Base-by-base conservation (phyloP, 2,329 filamentous ascomycete species). In the Clonostachys rosea region DNA sequence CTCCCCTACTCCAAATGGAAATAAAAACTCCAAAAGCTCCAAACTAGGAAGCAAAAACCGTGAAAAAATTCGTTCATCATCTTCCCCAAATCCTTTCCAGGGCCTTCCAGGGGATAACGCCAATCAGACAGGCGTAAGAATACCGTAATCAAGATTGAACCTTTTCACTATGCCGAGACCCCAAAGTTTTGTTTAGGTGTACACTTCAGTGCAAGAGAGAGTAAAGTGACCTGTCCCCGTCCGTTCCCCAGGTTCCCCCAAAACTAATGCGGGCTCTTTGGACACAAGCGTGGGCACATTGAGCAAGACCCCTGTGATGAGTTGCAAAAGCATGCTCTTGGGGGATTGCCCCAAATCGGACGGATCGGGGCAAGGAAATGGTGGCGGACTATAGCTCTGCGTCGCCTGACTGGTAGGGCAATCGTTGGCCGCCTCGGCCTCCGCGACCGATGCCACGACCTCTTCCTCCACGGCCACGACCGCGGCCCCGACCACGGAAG, bases 401-500 rank as follows among this genome's bases (percentile, higher is more conserved):
- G n/a, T 56, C 54, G 5, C 56, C 47, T 8, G 54, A 44, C 46
- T 66, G 61, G 42, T 61, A 66, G 40, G 59, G 65, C 24, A 60
- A 55, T 9, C 63, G 60, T 47, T 53, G 59, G 44, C 65, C 63
- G 44, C 66, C 69, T 43, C 68, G 66, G 10, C 71, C 69, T 18
- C 74, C 74, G 45, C 71, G 63, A 18, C 50, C 47, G 40, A 50
- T 63, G 44, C 67, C 68, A 18, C 65, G 61, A 34, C 67, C 68
- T 17, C 65, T 59, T 30, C 73, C 67, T 24, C 74, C 72, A 24
- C 71, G 62, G 24, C 86, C 84, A 43, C 87, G 80, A 18, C 89
- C 88, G 48, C 91, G 84, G 35, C 88, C 88, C 40, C 90, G 81
- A 33, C 90, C 89, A 45, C 91, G 85, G 67, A 84, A 94, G 53